Conservation (phyloP, 106 monocot genomes). For the Platanthera guangdongensis region DNA sequence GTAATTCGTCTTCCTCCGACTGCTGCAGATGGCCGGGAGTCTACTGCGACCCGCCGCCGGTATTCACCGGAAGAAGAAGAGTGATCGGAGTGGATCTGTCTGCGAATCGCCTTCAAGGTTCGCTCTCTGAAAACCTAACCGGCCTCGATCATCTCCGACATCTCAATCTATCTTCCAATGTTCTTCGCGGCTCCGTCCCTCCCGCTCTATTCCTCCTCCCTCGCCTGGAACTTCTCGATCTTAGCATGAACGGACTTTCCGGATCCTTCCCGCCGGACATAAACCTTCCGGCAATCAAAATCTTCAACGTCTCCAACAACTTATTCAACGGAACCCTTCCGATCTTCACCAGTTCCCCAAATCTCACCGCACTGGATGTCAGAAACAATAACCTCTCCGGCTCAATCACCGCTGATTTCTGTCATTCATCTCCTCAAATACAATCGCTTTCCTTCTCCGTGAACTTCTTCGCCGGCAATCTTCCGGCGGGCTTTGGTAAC, state of each 20-base stretch:
- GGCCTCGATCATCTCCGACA: conserved; percentile 20
- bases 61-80: conserved; percentile 15
- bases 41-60: not conserved
- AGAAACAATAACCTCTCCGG: conserved; percentile 3
- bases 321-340: conserved; percentile 40
- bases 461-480: conserved; percentile 33
- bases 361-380: conserved; percentile 16
- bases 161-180: conserved; percentile 43
- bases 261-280: conserved; percentile 21
- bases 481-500: conserved; percentile 35
- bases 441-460: conserved; percentile 30
- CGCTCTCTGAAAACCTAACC: conserved; percentile 20
- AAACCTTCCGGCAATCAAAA: conserved; percentile 28
- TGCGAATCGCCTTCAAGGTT: conserved; percentile 26
- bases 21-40: conserved; percentile 18
- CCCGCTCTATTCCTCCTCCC: conserved; percentile 25
- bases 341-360: conserved; percentile 13
- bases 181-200: conserved; percentile 31
- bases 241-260: conserved; percentile 46
- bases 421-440: conserved; percentile 21
- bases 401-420: conserved; percentile 13
- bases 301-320: conserved; percentile 63
- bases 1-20: conserved; percentile 7
- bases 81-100: conserved; percentile 47
- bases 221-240: conserved; percentile 37